Percentiles rank a stretch among this genome's conserved stretches.
phyloP scores from a whole-genome alignment of 768 basidiomycete genomes.

The Suillus lakei region DNA sequence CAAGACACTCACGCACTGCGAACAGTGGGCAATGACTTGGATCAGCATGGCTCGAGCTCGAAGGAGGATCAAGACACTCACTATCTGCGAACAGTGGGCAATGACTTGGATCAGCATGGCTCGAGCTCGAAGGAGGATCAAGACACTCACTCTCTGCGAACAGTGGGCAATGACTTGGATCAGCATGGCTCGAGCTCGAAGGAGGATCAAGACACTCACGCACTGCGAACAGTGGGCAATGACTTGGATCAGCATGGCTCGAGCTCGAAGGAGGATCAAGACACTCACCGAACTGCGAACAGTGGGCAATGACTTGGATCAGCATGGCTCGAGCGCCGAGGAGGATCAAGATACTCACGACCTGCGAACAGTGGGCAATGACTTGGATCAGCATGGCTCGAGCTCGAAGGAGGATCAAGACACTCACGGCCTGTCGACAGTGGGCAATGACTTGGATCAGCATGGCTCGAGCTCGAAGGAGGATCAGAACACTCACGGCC shows the following conservation, averaged over 20 bases:
- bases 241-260: background rate
- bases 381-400: background rate
- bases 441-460: too few species aligned
- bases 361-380: background rate
- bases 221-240: background rate
- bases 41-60: too few species aligned
- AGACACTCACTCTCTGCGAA: too few species aligned
- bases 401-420: background rate
- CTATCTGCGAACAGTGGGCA: too few species aligned
- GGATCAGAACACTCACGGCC: too few species aligned
- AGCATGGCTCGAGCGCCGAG: background rate
- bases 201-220: background rate
- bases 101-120: too few species aligned
- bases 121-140: too few species aligned
- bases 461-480: too few species aligned
- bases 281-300: background rate
- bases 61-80: too few species aligned
- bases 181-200: background rate
- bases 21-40: too few species aligned
- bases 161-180: background rate
- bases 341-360: background rate
- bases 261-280: background rate
- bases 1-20: too few species aligned
- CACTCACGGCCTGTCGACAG: background rate
- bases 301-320: background rate